A percentile compares a stretch with the other conserved stretches of the same genome.
Conservation (phyloP, 805 yeast species). For the Kodamaea neixiangensis region DNA sequence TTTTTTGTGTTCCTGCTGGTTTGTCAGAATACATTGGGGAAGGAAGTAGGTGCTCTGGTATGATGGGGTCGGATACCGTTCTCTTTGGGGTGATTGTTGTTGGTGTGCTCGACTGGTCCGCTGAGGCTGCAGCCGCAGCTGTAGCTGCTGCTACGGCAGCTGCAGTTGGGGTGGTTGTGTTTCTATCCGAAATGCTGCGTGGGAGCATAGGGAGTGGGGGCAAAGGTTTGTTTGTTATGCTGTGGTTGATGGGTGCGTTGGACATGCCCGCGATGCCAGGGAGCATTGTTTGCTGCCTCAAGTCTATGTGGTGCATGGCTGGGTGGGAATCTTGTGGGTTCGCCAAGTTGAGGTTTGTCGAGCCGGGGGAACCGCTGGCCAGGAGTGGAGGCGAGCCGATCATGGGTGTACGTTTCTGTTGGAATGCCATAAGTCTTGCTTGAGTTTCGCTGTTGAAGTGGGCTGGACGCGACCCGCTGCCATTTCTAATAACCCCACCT, state of each 20-base stretch:
- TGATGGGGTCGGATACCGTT: not conserved
- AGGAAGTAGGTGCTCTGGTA: slow-evolving; percentile 7
- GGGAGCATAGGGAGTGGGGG: slow-evolving; percentile 27
- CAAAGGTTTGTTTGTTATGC: slow-evolving; percentile 20
- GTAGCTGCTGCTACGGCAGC: not conserved
- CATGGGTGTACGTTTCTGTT: slow-evolving; percentile 60
- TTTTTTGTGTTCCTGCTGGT: not conserved
- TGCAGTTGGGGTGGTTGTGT: not conserved
- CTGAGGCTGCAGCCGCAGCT: not conserved
- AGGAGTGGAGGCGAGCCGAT: slow-evolving; percentile 15
- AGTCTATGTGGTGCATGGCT: not conserved
- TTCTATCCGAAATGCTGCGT: not conserved
- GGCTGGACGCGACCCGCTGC: slow-evolving; percentile 8
- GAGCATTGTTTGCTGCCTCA: not conserved
- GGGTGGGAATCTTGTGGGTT: not conserved
- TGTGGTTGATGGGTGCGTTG: not conserved
- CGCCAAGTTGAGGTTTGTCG: slow-evolving; percentile 2
- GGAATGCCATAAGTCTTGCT: slow-evolving; percentile 85
- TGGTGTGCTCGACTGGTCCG: not conserved
- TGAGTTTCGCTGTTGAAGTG: slow-evolving; percentile 64
- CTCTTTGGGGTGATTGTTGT: not conserved
- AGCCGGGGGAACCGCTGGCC: slow-evolving; percentile 13
- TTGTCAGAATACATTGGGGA: slow-evolving; percentile 6
- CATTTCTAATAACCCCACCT: slow-evolving; percentile 1
- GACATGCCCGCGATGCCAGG: not conserved